Evolutionary conservation across 2,329 filamentous ascomycete genomes (phyloP), one percentile per base, ranked within the genome.

Genomic region (Aspergillus sp.): DNA sequence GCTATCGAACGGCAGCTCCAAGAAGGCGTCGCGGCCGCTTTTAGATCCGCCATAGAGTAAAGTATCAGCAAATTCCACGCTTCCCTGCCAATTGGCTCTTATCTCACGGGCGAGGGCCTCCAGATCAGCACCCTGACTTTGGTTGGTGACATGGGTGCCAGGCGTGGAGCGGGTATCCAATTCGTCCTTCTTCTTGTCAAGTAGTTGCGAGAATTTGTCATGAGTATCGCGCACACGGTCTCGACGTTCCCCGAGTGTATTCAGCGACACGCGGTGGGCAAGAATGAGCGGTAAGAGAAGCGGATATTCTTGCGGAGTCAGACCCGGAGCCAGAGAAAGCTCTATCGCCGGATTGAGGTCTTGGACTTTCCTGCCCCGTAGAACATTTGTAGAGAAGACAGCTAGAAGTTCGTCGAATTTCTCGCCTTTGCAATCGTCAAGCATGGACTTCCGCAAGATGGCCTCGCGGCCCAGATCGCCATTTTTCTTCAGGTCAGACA

Each of bases 381-480:
- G 73, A 0, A 96, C 92, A 0, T 86, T 84, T 13, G 89, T 90
- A 1, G 93, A 97, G 67, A 99, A 96, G 0, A 86, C 81, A 3
- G 91, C 86, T 26, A 98, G 81, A 1, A 96, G 78, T 69, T 99
- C 95, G 70, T 93, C 92, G 54, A 98, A 85, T 62, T 91, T 88
- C 54, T 96, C 92, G 5, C 93, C 93, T 64, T 89, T 93, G 76
- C 95, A 99, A 66, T 99, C 93, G 70, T 99, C 95, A 51, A 99
- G 80, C 90, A 97, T 96, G 0, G 91, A 96, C 78, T 96, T 97
- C 51, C 95, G 86, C 32, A 98, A 77, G 1, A 96, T 84, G 0
- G 85, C 84, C 68, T 96, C 92, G 49, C 90, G 83, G 3, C 91
- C 90, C 8, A 98, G 80, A 0, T 88, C 80, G 30, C 92, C 93